Percentiles rank a stretch among this genome's conserved stretches.
phyloP scores from a whole-genome alignment of 2,329 filamentous ascomycete genomes.

The Colletotrichum eleusines region DNA sequence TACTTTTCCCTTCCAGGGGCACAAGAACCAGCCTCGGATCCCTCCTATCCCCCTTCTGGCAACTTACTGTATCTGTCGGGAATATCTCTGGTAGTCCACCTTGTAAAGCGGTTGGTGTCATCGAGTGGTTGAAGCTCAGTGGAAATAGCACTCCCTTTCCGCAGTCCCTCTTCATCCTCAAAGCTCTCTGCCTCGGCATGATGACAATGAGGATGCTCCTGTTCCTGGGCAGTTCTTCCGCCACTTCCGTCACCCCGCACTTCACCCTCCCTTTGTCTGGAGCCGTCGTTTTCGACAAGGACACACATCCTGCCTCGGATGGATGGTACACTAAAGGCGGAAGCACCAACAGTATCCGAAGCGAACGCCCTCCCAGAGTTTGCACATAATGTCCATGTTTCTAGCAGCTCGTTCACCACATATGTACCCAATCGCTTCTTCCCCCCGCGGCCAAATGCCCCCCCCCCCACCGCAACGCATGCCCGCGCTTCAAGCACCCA shows the following conservation, averaged over 20 bases:
- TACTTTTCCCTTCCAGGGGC: not conserved
- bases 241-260: not conserved
- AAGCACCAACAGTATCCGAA: not conserved
- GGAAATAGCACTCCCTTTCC: not conserved
- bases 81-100: too few relatives aligned
- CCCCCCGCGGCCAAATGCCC: not conserved
- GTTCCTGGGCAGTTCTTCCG: not conserved
- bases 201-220: not conserved
- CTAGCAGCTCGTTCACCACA: not conserved
- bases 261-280: not conserved
- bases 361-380: not conserved
- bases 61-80: too few relatives aligned
- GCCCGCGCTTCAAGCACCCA: slow-evolving; percentile 40
- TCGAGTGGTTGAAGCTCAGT: not conserved
- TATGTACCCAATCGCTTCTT: not conserved
- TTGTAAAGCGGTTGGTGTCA: not conserved
- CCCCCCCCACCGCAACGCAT: not conserved
- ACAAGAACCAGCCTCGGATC: not conserved
- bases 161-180: not conserved
- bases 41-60: not conserved
- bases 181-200: not conserved
- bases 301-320: not conserved
- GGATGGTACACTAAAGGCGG: not conserved
- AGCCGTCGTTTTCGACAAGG: not conserved
- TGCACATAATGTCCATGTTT: not conserved